Evolutionary conservation across 495 filamentous ascomycete species (phyloP).

Genomic region (Daldinia bambusicola): DNA sequence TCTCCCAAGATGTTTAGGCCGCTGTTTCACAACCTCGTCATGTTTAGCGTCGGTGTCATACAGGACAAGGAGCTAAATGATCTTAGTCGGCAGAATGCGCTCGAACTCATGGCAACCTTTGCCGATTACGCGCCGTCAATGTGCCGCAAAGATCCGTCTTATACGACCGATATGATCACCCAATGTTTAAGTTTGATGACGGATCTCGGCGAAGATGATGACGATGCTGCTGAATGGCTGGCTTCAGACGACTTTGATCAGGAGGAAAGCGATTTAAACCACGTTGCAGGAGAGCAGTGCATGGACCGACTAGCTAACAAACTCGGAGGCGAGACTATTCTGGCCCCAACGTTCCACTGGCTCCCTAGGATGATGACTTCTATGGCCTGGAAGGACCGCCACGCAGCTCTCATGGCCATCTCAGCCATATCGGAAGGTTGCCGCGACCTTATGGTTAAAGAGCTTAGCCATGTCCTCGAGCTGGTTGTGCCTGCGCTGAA

Average conservation of each 20-base stretch:
- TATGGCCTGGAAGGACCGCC: constrained; percentile 91
- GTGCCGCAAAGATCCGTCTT: constrained; percentile 91
- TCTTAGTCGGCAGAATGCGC: constrained; percentile 88
- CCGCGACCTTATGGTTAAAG: constrained; percentile 92
- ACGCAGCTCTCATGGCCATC: constrained; percentile 98
- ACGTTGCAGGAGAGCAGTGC: constrained; percentile 97
- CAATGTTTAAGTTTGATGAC: constrained; percentile 99
- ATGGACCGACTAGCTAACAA: constrained; percentile 99
- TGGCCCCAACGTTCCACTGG: constrained; percentile 96
- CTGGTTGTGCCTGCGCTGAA: constrained; percentile 92
- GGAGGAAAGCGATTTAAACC: constrained; percentile 96
- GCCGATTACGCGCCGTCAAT: constrained; percentile 92
- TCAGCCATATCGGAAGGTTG: constrained; percentile 99
- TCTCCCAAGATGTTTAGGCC: constrained; percentile 96
- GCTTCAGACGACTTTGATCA: constrained; percentile 92
- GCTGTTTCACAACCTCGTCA: constrained; percentile 88
- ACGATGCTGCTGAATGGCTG: constrained; percentile 95
- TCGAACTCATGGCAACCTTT: constrained; percentile 98
- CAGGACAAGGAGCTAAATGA: constrained; percentile 95
- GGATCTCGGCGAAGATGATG: constrained; percentile 95
- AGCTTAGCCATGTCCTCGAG: constrained; percentile 91
- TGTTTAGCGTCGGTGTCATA: constrained; percentile 90
- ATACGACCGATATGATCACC: constrained; percentile 95
- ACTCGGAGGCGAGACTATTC: constrained; percentile 84
- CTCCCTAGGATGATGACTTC: constrained; percentile 98